A percentile compares a stretch with the other conserved stretches of the same genome.
These are phyloP conservation scores for Earliella scabrosa DNA, from an alignment of 1,284 basidiomycete genomes.

Conservation along the genomic window DNA sequence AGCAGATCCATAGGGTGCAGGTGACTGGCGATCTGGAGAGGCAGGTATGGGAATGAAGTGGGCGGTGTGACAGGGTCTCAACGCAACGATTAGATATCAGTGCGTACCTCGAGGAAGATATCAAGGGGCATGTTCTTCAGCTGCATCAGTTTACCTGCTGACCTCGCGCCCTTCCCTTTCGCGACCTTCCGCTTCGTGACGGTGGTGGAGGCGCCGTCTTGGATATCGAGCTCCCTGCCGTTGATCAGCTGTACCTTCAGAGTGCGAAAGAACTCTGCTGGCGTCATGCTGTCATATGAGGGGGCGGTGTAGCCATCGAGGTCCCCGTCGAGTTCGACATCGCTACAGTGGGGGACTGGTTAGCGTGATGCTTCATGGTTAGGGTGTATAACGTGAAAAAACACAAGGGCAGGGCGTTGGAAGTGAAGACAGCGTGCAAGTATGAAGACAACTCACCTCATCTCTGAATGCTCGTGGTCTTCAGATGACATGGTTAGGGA, in stretches of 20 bases:
- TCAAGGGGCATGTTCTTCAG: slow-evolving; percentile 28
- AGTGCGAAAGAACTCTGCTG: neutral
- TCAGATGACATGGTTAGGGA: too few relatives aligned
- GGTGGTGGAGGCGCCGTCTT: neutral
- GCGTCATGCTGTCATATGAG: neutral
- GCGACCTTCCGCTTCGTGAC: neutral
- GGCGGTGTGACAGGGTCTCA: too few relatives aligned
- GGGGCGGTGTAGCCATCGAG: neutral
- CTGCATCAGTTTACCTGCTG: neutral
- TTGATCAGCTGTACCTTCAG: too few relatives aligned
- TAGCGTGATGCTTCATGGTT: too few relatives aligned
- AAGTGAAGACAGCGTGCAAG: too few relatives aligned
- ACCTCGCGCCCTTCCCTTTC: neutral
- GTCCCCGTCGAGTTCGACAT: too few relatives aligned
- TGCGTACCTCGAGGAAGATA: slow-evolving; percentile 34
- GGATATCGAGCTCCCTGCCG: neutral
- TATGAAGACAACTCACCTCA: too few relatives aligned
- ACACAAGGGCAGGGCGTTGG: neutral
- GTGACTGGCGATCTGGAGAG: slow-evolving; percentile 25
- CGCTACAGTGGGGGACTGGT: too few relatives aligned
- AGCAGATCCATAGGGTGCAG: slow-evolving; percentile 32
- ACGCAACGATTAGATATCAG: too few relatives aligned
- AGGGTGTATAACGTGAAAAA: too few relatives aligned
- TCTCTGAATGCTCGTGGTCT: too few relatives aligned
- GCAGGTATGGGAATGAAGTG: neutral